Base-by-base conservation (phyloP, 805 yeast species). In the Kazachstania viticola region DNA sequence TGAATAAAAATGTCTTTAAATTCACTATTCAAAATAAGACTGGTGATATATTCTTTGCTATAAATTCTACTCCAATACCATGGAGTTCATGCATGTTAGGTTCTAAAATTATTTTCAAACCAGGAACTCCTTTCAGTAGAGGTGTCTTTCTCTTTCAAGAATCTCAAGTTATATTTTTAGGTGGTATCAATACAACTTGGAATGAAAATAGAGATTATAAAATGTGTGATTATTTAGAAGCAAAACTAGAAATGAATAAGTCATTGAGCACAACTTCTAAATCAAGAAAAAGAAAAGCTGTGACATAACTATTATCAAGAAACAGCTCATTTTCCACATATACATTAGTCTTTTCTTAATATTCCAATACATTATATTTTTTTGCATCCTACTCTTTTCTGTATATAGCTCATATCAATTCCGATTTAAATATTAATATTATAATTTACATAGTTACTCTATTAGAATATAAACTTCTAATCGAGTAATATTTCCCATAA, bases 401-500 rank as follows among this genome's bases (percentile, higher is more conserved):
- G n/a, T n/a, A n/a, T n/a, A n/a, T n/a, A n/a, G n/a, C n/a, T n/a
- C n/a, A n/a, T n/a, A n/a, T n/a, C n/a, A n/a, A n/a, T n/a, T n/a
- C n/a, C n/a, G n/a, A n/a, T n/a, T n/a, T n/a, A n/a, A n/a, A n/a
- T n/a, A n/a, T 7, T 11, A 19, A 8, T 19, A 19, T 7, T 19
- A 7, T 19, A 19, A 7, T 19, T 8, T 19, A 19, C 11, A 8
- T 8, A 19, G 11, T 19, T 11, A 19, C 7, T 19, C 22, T 19
- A 19, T 11, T 7, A 8, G 7, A 8, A 19, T 19, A 19, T 19
- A 19, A 16, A 21, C 7, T 15, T 28, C 29, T 36, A 42, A 25
- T 40, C 48, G 19, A 62, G 40, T 23, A 81, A 54, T 31, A 72
- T 44, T 15, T 75, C 76, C 96, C 96, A 85, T 31, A 85, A 64